Evolutionary conservation across 2,329 filamentous ascomycete species (phyloP).

Genomic region (Immersiporthe knoxdaviesiana): DNA sequence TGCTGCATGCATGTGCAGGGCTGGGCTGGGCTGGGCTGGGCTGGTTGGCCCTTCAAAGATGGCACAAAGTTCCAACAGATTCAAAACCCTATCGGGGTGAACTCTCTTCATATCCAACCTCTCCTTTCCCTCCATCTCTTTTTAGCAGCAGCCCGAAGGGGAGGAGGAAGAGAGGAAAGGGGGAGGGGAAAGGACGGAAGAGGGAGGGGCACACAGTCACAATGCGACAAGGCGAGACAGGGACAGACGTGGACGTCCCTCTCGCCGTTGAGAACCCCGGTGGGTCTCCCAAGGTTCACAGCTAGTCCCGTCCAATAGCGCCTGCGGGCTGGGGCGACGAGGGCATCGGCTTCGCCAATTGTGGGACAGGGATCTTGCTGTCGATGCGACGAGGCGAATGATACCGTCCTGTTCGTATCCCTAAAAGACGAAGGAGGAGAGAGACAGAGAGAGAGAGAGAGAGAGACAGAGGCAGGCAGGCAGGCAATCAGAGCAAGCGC

Average conservation of each 20-base stretch:
- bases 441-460: neutral
- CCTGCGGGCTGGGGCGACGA: slow-evolving; percentile 25
- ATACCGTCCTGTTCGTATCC: neutral
- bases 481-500: neutral
- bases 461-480: neutral
- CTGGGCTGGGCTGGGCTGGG: neutral
- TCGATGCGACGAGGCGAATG: slow-evolving; percentile 14
- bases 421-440: neutral
- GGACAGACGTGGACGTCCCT: slow-evolving; percentile 22
- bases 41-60: neutral
- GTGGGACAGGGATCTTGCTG: slow-evolving; percentile 31
- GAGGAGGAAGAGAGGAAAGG: neutral
- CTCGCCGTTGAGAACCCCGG: slow-evolving; percentile 15
- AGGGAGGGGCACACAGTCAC: neutral
- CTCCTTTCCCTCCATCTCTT: neutral
- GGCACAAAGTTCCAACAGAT: slow-evolving; percentile 7
- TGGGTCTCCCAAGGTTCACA: slow-evolving; percentile 15
- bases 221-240: slow-evolving; percentile 24
- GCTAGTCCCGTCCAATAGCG: slow-evolving; percentile 30
- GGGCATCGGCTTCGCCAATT: slow-evolving; percentile 24
- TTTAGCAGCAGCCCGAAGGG: neutral
- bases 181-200: neutral
- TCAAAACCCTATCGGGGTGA: slow-evolving; percentile 5
- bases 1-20: neutral
- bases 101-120: neutral